These are phyloP conservation scores for Gardenia jasminoides DNA, from an alignment of 257 asterid genomes.

Conservation along the genomic window DNA sequence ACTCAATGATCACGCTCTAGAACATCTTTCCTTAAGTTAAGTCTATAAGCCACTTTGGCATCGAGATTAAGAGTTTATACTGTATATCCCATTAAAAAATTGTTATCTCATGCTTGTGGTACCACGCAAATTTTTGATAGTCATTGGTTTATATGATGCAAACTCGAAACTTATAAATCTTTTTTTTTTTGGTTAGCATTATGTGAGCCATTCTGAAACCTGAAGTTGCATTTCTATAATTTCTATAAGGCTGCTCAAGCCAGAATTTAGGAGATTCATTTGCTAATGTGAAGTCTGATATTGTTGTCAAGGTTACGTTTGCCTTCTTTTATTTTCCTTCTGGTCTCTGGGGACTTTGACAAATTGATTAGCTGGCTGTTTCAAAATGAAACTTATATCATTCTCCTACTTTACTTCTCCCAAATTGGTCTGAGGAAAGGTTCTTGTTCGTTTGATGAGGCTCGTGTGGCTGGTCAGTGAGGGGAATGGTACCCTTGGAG, in stretches of 20 bases:
- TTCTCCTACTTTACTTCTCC: slow-evolving; percentile 20
- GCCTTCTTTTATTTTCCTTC: not conserved
- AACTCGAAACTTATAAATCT: not conserved
- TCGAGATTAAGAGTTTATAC: not conserved
- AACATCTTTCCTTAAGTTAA: not conserved
- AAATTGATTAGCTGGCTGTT: not conserved
- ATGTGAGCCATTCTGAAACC: not conserved
- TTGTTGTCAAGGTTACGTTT: slow-evolving; percentile 63
- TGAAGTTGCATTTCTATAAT: slow-evolving; percentile 29
- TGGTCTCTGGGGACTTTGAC: not conserved
- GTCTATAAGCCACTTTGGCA: not conserved
- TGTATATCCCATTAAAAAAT: not conserved
- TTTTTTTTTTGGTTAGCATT: not conserved
- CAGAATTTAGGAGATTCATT: slow-evolving; percentile 89
- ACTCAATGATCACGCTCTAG: not conserved
- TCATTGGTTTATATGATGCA: not conserved
- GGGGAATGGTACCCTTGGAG: slow-evolving; percentile 86
- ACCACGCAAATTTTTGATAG: not conserved
- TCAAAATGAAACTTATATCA: not conserved
- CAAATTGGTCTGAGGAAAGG: slow-evolving; percentile 97
- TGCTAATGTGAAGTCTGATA: slow-evolving; percentile 70
- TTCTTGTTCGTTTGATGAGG: slow-evolving; percentile 84
- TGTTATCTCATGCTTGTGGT: not conserved
- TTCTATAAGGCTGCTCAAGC: slow-evolving; percentile 99
- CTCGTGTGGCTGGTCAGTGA: slow-evolving; percentile 88